Base-by-base conservation (phyloP, 768 basidiomycete species). In the Tulasnella sp. region DNA sequence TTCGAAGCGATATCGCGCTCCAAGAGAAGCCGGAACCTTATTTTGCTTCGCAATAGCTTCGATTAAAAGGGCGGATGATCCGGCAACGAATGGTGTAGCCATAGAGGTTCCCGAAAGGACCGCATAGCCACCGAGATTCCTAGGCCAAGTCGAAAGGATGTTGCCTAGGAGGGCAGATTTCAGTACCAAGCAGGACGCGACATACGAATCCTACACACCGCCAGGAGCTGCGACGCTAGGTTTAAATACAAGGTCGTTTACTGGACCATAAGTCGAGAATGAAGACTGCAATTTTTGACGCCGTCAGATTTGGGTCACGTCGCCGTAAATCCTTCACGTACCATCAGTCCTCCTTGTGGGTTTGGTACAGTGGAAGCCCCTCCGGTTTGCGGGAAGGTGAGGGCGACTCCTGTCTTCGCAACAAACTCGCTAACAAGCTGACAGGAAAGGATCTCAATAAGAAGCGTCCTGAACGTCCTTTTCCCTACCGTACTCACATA, bases 251-350 rank as follows among this genome's bases (percentile, higher is more conserved):
- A 84, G 44, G 75, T 86, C 86, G 80, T 85, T 84, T 16, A 85
- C 85, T 3, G 86, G 86, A 2, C 86, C 86, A 52, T 82, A 84
- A 14, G 83, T 77, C 34, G 83, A 84, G 78, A 83, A 84, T 62
- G 80, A 76, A 3, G 83, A 84, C 73, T 74, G 38, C 38, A 42
- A 5, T 31, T 31, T n/a, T 3, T 9, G 34, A 34, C n/a, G 16
- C 14, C 42, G 38, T 74, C 24, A 46, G 73, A 31, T 42, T 38
- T 40, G 38, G 10, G 21, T 14, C 31, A 24, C 24, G 21, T 31
- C 21, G 5, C 8, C 16, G 42, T 34, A 34, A 42, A 14, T 18
- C 24, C 38, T 36, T 40, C n/a, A 74, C 73, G 38, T 31, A 74
- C 73, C 12, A 84, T 82, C 16, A 83, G 81, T 18, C 84, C 85